phyloP scores from a whole-genome alignment of 345 rosid species.

The Heritiera fomes region DNA sequence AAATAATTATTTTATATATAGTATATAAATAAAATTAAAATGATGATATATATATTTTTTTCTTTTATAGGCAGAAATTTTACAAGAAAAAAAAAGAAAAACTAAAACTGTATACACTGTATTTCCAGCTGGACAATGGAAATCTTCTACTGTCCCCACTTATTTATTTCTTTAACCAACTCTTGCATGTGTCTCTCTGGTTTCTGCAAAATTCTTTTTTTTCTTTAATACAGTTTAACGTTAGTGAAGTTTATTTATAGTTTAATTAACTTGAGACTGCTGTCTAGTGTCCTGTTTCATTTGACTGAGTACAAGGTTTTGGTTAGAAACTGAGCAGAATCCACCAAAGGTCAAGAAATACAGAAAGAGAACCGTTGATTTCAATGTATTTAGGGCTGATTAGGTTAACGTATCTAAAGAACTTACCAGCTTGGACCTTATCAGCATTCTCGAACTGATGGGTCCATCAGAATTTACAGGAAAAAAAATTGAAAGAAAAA shows the following conservation, averaged over 20 bases:
- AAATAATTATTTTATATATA: too few species aligned
- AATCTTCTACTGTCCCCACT: background rate
- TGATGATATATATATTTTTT: too few species aligned
- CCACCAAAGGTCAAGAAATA: slow-evolving; percentile 11
- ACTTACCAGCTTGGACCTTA: background rate
- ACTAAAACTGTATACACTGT: background rate
- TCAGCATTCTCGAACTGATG: background rate
- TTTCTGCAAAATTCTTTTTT: background rate
- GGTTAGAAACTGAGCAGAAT: background rate
- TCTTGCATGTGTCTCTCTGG: background rate
- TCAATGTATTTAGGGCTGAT: background rate
- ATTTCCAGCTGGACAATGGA: slow-evolving; percentile 22
- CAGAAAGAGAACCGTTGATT: slow-evolving; percentile 24
- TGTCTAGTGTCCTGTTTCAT: slow-evolving; percentile 7
- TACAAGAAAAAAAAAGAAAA: background rate
- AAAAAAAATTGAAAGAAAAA: background rate
- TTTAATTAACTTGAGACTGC: background rate
- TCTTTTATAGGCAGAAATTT: background rate
- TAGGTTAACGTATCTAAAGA: slow-evolving; percentile 15
- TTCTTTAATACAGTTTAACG: background rate
- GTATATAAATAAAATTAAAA: too few species aligned
- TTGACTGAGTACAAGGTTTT: slow-evolving; percentile 7
- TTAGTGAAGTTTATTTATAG: background rate
- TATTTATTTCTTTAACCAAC: background rate
- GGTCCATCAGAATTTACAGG: background rate